A percentile compares a stretch with the other conserved stretches of the same genome.
phyloP scores from a whole-genome alignment of 1,139 yeast species.

The Kodamaea ohmeri region DNA sequence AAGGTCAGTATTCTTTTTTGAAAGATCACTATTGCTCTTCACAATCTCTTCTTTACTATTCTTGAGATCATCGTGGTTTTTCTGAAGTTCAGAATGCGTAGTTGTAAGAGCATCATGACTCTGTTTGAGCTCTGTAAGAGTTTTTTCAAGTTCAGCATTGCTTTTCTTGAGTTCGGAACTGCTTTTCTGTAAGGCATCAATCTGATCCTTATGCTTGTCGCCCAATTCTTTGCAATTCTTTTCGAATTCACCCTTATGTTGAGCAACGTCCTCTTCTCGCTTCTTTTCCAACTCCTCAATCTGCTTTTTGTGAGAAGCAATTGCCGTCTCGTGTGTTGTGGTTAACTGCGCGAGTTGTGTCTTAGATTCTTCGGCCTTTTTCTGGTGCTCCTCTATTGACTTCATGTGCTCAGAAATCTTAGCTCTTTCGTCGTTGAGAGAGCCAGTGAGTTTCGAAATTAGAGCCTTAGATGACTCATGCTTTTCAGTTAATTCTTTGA shows the following conservation, averaged over 20 bases:
- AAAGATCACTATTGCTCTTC: slow-evolving; percentile 8
- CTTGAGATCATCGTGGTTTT: background rate
- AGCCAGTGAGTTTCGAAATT: background rate
- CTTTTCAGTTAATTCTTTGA: background rate
- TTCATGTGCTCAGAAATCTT: background rate
- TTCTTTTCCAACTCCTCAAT: slow-evolving; percentile 3
- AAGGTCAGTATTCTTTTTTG: slow-evolving; percentile 8
- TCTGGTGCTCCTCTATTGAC: background rate
- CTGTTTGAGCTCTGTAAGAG: background rate
- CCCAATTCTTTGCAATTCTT: slow-evolving; percentile 4
- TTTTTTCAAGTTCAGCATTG: slow-evolving; percentile 2
- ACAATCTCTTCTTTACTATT: slow-evolving; percentile 9
- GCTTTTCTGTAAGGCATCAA: background rate
- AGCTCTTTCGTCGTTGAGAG: background rate
- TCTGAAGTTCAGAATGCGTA: too few relatives aligned
- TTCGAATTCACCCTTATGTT: background rate
- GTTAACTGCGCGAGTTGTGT: slow-evolving; percentile 1
- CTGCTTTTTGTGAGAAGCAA: background rate
- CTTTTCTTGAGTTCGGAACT: background rate
- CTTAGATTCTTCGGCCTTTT: background rate
- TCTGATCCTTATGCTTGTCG: slow-evolving; percentile 1
- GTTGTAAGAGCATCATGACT: slow-evolving; percentile 4
- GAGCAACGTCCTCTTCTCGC: too few relatives aligned
- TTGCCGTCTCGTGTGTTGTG: background rate
- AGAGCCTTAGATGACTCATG: background rate